Evolutionary conservation across 129 eudicot genomes (phyloP), one percentile per base, ranked within the genome.

Genomic region (Flaveria brownii): DNA sequence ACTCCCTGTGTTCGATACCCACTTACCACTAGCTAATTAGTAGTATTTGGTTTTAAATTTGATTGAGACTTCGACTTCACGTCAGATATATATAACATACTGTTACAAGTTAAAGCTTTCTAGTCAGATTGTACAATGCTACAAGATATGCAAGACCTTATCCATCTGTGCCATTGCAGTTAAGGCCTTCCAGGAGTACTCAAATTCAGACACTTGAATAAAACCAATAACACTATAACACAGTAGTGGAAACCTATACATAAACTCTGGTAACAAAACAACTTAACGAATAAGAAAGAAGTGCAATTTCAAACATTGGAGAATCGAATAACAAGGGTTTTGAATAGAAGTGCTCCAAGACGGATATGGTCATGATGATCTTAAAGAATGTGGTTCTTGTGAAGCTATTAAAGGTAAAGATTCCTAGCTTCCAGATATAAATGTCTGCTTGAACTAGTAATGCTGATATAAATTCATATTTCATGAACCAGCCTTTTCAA

Each of bases 291-390:
- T 7, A 51, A 36, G 41, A 17, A 28, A 30, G 52, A 28, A 0
- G 41, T 15, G 9, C 26, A 60, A 45, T 1, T 75, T 75, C 63
- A 30, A 2, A 20, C 11, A 14, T 25, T 13, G 26, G 18, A 15
- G 20, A 45, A 15, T 60, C 61, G 47, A 75, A 25, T 68, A 46
- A 16, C 59, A 22, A 74, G 9, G 36, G 36, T 61, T 75, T 46
- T 75, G 50, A 75, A 47, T 42, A 75, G 7, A 75, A 47, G 68
- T 73, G 42, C 17, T 6, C 57, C 56, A 69, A 30, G 60, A 36
- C 41, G 7, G 41, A 36, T 30, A 3, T 3, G 36, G 36, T 4
- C 36, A 30, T 30, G 36, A 30, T 30, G 36, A 30, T 30, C 36
- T 30, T 30, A 30, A 4, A 30, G 36, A 30, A 30, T 30, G 36